These are phyloP conservation scores for Zygoascus ofunaensis DNA, from an alignment of 805 yeast genomes.

Conservation along the genomic window DNA sequence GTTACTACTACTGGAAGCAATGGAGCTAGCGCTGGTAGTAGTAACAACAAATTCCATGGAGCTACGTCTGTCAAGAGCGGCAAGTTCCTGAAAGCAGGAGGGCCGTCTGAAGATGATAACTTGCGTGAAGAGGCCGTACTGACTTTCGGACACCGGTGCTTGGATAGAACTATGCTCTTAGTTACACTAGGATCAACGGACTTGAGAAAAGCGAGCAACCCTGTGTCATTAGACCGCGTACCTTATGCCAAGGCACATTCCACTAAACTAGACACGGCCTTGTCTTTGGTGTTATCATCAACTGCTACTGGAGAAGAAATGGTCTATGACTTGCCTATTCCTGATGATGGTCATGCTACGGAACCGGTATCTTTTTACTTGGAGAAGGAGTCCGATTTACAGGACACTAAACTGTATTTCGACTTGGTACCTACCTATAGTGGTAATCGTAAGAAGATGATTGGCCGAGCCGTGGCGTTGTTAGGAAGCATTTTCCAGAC, in stretches of 20 bases:
- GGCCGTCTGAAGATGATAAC: neutral
- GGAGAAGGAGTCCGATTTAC: constrained; percentile 37
- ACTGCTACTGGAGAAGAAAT: constrained; percentile 42
- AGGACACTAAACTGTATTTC: constrained; percentile 49
- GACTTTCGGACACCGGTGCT: constrained; percentile 76
- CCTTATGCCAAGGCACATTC: constrained; percentile 65
- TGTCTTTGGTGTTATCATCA: constrained; percentile 59
- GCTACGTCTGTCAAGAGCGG: constrained; percentile 24
- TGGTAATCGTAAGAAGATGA: constrained; percentile 33
- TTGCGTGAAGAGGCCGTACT: constrained; percentile 46
- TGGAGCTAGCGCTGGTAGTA: neutral
- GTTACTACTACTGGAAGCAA: neutral
- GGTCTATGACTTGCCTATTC: constrained; percentile 70
- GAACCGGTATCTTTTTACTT: constrained; percentile 74
- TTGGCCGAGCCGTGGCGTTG: constrained; percentile 81
- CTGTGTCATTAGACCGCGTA: constrained; percentile 63
- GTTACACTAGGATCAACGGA: constrained; percentile 85
- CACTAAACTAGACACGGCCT: constrained; percentile 83
- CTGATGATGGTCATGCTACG: constrained; percentile 52
- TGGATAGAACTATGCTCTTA: constrained; percentile 59
- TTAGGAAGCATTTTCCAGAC: constrained; percentile 51
- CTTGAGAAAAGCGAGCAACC: constrained; percentile 45
- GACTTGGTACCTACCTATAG: constrained; percentile 83
- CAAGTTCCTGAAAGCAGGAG: neutral
- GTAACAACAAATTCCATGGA: constrained; percentile 12